phyloP scores from a whole-genome alignment of 2,329 filamentous ascomycete species.

The Sphaerostilbella broomeana region DNA sequence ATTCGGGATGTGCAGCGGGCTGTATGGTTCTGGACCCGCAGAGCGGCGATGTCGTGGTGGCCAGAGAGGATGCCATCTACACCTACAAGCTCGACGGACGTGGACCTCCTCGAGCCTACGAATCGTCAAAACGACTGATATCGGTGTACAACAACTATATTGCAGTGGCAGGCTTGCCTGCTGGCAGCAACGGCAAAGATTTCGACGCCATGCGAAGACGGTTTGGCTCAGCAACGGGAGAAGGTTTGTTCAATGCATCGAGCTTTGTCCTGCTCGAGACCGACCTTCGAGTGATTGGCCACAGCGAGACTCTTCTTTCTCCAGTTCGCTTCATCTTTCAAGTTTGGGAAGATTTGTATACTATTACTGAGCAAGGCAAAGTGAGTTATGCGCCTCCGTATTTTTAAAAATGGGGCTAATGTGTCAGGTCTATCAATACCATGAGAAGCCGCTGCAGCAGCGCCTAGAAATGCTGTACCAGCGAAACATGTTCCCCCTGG shows the following conservation, averaged over 20 bases:
- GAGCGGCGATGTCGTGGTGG: conserved; percentile 83
- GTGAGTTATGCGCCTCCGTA: conserved; percentile 35
- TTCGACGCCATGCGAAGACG: conserved; percentile 59
- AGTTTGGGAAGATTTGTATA: conserved; percentile 86
- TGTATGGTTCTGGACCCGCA: conserved; percentile 85
- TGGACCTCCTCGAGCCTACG: conserved; percentile 83
- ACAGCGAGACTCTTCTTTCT: conserved; percentile 77
- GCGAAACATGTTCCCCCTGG: conserved; percentile 83
- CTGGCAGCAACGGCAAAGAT: conserved; percentile 44
- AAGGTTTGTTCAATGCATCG: conserved; percentile 77
- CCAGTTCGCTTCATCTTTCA: conserved; percentile 74
- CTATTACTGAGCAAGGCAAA: conserved; percentile 90
- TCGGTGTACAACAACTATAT: conserved; percentile 79
- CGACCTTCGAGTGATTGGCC: conserved; percentile 80
- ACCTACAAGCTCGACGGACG: conserved; percentile 82
- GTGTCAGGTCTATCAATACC: conserved; percentile 70
- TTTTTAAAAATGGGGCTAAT: conserved; percentile 6
- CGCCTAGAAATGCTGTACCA: conserved; percentile 91
- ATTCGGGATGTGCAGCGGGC: conserved; percentile 82
- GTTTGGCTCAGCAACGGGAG: conserved; percentile 63
- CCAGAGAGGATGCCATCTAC: conserved; percentile 90
- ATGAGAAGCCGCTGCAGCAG: conserved; percentile 84
- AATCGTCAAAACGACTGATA: conserved; percentile 80
- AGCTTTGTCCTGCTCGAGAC: conserved; percentile 90
- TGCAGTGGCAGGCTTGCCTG: conserved; percentile 72